Base-by-base conservation (phyloP, 108 stramenopile species). In the Seminavis robusta region DNA sequence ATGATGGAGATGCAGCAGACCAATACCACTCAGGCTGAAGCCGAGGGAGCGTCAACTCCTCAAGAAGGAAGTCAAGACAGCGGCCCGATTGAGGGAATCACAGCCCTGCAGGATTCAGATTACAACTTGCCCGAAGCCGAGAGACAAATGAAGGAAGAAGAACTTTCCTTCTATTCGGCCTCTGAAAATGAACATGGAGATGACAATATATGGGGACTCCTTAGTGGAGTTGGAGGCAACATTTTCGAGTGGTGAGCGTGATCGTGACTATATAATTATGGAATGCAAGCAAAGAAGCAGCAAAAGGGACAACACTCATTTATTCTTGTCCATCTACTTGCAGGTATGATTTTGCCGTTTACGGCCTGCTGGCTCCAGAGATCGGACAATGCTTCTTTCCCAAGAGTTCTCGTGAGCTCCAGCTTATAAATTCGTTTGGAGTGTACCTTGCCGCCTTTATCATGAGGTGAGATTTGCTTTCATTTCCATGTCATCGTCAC, bases 311-410 rank as follows among this genome's bases (percentile, higher is more conserved):
- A n/a, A 13, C 36, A 37, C 36, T 37, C 36, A 37, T 37, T 61
- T n/a, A 21, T 37, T 38, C 1, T 33, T 29, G n/a, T 50, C 30
- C 32, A 45, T 46, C n/a, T n/a, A 27, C 0, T 58, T 44, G 38
- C 39, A 79, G 92, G 92, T 94, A 90, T 61, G 93, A 94, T 56
- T 94, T 94, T 67, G 86, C 87, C 4, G 73, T 94, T 19, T 94
- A 84, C 36, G 93, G 93, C 16, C 75, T 77, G 33, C 68, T 94
- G 43, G 79, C 86, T 52, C 74, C 83, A 15, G 81, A 86, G 56
- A 85, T 94, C 20, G 80, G 83, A 24, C 59, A 63, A 9, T 47
- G 69, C 13, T 94, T 94, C 68, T 94, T 94, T 63, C 88, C 88
- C 13, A 29, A 65, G 9, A 67, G 86, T n/a, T 69, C 66, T 30